phyloP scores from a whole-genome alignment of 495 filamentous ascomycete genomes.

The Bacidia gigantensis region DNA sequence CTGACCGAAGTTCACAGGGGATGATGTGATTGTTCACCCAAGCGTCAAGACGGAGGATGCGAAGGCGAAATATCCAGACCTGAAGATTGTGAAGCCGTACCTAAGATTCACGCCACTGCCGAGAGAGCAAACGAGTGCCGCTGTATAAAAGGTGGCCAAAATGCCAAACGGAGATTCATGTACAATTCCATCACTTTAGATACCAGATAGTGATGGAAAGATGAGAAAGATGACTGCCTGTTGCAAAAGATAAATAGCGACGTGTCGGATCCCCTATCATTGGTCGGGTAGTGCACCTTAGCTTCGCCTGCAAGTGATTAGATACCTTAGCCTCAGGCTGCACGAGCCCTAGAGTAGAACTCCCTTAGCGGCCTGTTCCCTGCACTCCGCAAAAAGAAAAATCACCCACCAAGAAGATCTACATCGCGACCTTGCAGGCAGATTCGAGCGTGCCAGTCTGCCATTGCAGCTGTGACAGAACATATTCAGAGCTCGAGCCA shows the following conservation, averaged over 20 bases:
- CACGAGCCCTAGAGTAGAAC: background rate
- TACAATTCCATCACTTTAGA: background rate
- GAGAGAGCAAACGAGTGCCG: conserved; percentile 35
- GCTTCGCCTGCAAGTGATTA: background rate
- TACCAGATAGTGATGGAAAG: background rate
- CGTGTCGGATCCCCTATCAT: background rate
- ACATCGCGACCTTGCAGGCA: background rate
- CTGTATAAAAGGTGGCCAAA: conserved; percentile 7
- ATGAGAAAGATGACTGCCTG: background rate
- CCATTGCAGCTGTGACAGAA: background rate
- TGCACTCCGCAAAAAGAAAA: background rate
- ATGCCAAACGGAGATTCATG: background rate
- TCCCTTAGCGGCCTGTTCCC: background rate
- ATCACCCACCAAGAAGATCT: background rate
- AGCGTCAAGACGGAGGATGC: conserved; percentile 75
- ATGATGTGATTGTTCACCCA: conserved; percentile 94
- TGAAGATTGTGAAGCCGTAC: conserved; percentile 92
- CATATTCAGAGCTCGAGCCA: background rate
- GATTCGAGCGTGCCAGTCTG: background rate
- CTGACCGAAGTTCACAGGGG: conserved; percentile 31
- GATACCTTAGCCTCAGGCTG: too few relatives aligned
- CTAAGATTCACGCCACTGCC: conserved; percentile 56
- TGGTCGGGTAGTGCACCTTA: background rate
- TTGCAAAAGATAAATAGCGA: background rate
- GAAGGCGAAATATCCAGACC: conserved; percentile 77